phyloP scores from a whole-genome alignment of 257 asterid genomes.

The Prunella vulgaris region DNA sequence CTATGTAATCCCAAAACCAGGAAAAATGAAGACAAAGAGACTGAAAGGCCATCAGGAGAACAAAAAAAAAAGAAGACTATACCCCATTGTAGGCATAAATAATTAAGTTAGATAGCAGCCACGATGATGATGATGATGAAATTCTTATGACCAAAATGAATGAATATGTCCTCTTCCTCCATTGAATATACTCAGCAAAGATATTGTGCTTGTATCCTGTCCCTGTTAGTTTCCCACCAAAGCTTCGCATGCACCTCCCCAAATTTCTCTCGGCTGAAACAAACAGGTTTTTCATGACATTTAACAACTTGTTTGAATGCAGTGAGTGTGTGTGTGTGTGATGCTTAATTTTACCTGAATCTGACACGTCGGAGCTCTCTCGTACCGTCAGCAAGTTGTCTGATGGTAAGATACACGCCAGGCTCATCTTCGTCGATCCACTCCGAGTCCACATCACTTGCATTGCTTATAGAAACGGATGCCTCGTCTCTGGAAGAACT shows the following conservation, averaged over 20 bases:
- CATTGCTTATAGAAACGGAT: conserved; percentile 87
- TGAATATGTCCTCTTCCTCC: background rate
- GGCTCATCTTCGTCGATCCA: conserved; percentile 97
- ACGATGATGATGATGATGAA: background rate
- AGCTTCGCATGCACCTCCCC: conserved; percentile 86
- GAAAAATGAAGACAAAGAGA: background rate
- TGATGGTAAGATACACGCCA: conserved; percentile 86
- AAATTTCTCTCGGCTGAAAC: conserved; percentile 70
- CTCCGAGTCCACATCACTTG: conserved; percentile 85
- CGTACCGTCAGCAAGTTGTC: conserved; percentile 81
- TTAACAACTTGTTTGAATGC: background rate
- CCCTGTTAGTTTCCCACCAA: conserved; percentile 98
- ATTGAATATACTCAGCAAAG: conserved; percentile 40
- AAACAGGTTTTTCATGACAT: background rate
- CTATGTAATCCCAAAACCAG: background rate
- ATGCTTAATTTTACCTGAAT: conserved; percentile 62
- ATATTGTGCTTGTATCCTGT: conserved; percentile 85
- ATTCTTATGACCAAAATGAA: background rate
- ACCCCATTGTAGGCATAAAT: background rate
- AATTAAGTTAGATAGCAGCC: conserved; percentile 21
- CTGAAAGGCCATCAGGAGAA: background rate
- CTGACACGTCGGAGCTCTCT: conserved; percentile 94
- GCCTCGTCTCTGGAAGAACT: conserved; percentile 83
- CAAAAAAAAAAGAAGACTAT: background rate
- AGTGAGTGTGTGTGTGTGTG: background rate